Base-by-base conservation (phyloP, 352 stramenopile species). In the Phytopythium mirpurense region DNA sequence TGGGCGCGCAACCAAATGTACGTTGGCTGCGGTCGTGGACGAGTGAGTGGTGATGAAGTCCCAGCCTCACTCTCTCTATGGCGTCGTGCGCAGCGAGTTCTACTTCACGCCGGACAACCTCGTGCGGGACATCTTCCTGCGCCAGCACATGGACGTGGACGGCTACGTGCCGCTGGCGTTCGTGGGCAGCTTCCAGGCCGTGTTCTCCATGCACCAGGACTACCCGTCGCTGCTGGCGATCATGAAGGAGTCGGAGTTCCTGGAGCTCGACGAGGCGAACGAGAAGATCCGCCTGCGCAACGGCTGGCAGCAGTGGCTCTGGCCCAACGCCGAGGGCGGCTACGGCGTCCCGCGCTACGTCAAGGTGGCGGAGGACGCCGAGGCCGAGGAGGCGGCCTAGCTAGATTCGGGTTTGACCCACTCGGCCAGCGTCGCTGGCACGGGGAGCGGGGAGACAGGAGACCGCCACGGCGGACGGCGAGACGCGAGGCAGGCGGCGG, bases 291-390 rank as follows among this genome's bases (percentile, higher is more conserved):
- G 88, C 46, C 68, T 94, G 59, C 83, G 82, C 40, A 57, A 91
- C 19, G 84, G 73, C 53, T 96, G 88, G 88, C 58, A 92, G 51
- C 79, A 85, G 72, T 96, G 88, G 88, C 72, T 96, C 42, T 94
- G 88, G 72, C 88, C 88, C 9, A 95, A 96, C 57, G 72, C 67
- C 34, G 74, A 92, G n/a, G 88, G 88, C 59, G 72, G 78, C 51
- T 90, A 83, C 59, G 88, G 88, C 29, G 82, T 96, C n/a, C 81
- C 84, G 32, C 70, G 74, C 38, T 96, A 96, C 75, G 81, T 96
- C 64, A 96, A 96, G 74, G 56, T 84, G 7, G 56, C 61, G 24
- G 72, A 78, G 32, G 51, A 56, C 34, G 60, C 67, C 27, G 46
- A 50, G 38, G 41, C 44, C 12, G 64, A 59, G 10, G 68, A 75